Percentiles rank a stretch among this genome's conserved stretches.
These are phyloP conservation scores for Prosopis cineraria DNA, from an alignment of 306 rosid species.

Conservation along the genomic window DNA sequence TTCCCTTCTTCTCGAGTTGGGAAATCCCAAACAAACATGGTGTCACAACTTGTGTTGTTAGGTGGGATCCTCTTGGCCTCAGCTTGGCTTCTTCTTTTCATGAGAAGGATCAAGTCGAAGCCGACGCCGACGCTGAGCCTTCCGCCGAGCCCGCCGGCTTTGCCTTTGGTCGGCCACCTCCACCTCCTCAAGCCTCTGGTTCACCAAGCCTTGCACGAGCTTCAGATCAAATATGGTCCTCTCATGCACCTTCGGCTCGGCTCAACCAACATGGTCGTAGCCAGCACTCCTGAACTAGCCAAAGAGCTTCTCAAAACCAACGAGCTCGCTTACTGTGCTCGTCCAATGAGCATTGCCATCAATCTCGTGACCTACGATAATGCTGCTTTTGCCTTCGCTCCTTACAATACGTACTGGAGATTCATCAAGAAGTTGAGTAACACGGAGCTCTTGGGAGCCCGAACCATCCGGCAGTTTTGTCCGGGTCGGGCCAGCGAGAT, in stretches of 20 bases:
- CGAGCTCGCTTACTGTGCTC: conserved; percentile 37
- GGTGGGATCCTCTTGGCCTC: not conserved
- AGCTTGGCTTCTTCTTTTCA: not conserved
- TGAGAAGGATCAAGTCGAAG: not conserved
- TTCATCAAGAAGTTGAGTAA: conserved; percentile 45
- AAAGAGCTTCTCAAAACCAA: conserved; percentile 46
- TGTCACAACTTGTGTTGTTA: not conserved
- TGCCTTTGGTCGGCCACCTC: conserved; percentile 46
- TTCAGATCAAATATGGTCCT: conserved; percentile 42
- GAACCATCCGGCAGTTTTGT: conserved; percentile 18
- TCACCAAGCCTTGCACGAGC: conserved; percentile 44
- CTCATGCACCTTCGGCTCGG: conserved; percentile 45
- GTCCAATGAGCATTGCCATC: conserved; percentile 20
- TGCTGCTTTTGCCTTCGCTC: conserved; percentile 49
- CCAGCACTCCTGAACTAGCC: conserved; percentile 36
- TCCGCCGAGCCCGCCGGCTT: conserved; percentile 49
- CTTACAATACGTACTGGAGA: conserved; percentile 45
- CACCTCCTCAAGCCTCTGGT: conserved; percentile 44
- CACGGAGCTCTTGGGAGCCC: conserved; percentile 39
- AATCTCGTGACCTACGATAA: conserved; percentile 37
- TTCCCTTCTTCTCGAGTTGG: not conserved
- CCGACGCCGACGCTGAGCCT: not conserved
- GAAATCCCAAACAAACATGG: conserved; percentile 1
- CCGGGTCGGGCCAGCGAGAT: conserved; percentile 29
- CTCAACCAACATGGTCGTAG: conserved; percentile 25